Base-by-base conservation (phyloP, 2,329 filamentous ascomycete species). In the Chaetomiaceae sp. region DNA sequence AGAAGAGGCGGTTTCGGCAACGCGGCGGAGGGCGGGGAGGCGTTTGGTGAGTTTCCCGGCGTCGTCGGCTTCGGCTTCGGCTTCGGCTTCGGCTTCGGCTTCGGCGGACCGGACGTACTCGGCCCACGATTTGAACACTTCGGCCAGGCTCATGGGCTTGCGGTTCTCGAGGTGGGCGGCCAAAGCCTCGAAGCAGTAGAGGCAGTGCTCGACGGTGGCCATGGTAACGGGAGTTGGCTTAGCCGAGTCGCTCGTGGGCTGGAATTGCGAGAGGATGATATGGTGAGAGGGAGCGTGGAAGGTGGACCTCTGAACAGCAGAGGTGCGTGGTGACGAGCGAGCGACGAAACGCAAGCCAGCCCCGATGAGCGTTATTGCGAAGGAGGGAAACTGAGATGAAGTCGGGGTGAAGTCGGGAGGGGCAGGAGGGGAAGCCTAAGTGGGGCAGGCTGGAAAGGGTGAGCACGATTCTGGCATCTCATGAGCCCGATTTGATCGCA, bases 171-270 rank as follows among this genome's bases (percentile, higher is more conserved):
- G 86, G 50, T 81, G 78, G 44, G 90, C 84, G 40, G 80, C 76
- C 30, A 98, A 81, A 33, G 76, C 75, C 68, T 98, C 93, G 73
- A 98, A 97, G 72, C 90, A 96, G 68, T 84, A 90, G 60, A 91
- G 81, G 67, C 90, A 96, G 68, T 97, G 91, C 49, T 83, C 84
- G 58, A 79, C 69, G 47, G 85, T 84, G 39, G 93, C 91, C 91
- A 97, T 97, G 47, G 14, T 45, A 30, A 14, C 26, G 30, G 22
- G 12, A 18, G 32, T 34, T 50, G 42, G 38, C 37, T 34, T 36
- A 44, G 48, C 38, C 42, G 46, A 41, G 46, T 49, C 46, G 45
- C 42, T 42, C n/a, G 36, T 5, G 12, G 27, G 12, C 11, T 37
- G 42, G 15, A 29, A 30, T 12, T 6, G 29, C 14, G 7, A 7